A percentile compares a stretch with the other conserved stretches of the same genome.
Conservation (phyloP, 1,284 basidiomycete genomes). For the Cutaneotrichosporon dermatis region DNA sequence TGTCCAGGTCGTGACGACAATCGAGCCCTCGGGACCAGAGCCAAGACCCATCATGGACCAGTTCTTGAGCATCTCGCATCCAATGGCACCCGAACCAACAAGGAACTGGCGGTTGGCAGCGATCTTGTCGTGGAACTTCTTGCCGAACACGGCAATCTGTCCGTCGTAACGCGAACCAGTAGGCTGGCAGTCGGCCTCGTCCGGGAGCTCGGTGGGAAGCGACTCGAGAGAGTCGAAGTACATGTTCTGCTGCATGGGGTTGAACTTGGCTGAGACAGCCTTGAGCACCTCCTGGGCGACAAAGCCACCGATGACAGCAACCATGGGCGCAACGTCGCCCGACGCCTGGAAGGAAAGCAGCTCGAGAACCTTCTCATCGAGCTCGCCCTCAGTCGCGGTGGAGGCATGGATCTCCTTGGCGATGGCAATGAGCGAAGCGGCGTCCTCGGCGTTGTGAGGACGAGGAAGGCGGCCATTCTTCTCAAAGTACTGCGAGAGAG, state of each 20-base stretch:
- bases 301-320: constrained; percentile 94
- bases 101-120: constrained; percentile 90
- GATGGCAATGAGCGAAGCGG: constrained; percentile 62
- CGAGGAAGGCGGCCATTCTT: constrained; percentile 69
- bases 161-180: constrained; percentile 82
- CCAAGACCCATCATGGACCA: constrained; percentile 99
- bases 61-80: constrained; percentile 99
- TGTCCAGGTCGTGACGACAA: constrained; percentile 98
- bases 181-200: constrained; percentile 82
- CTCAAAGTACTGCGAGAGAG: constrained; percentile 74
- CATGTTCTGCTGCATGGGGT: constrained; percentile 90
- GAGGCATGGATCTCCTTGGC: constrained; percentile 65
- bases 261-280: constrained; percentile 96
- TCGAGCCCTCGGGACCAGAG: constrained; percentile 70
- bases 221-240: constrained; percentile 99
- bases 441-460: constrained; percentile 80
- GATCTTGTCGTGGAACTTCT: constrained; percentile 87
- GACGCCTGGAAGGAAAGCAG: constrained; percentile 89
- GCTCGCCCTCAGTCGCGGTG: constrained; percentile 59
- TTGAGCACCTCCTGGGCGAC: constrained; percentile 98
- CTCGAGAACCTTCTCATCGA: constrained; percentile 71
- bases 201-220: constrained; percentile 67
- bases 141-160: constrained; percentile 95
- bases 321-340: constrained; percentile 88
- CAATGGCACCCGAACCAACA: constrained; percentile 96